Base-by-base conservation (phyloP, 2,329 filamentous ascomycete genomes). In the Cladophialophora bantiana region DNA sequence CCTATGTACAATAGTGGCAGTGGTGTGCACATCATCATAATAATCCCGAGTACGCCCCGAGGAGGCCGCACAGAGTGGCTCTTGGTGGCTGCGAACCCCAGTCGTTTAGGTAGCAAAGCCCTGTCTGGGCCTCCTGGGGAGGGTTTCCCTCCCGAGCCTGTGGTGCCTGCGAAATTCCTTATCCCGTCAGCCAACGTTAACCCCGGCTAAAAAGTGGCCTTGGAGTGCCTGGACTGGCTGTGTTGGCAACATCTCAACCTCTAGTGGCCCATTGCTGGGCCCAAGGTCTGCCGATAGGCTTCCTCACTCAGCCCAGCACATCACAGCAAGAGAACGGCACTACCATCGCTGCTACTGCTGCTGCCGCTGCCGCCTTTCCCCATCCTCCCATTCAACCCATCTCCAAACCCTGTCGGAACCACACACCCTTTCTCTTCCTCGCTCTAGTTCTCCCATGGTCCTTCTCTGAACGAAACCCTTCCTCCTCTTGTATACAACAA, bases 211-310 rank as follows among this genome's bases (percentile, higher is more conserved):
- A 13, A 20, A 34, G 18, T 42, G 34, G n/a, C 59, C 45, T 50
- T 20, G 59, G 59, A 53, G 48, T 61, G 59, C 48, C 59, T 61
- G 45, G 48, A 45, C 59, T 61, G 59, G 59, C 59, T 61, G 59
- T 54, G 59, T 54, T 61, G 59, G 59, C 59, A 61, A 36, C 20
- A 45, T 61, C 36, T 61, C 59, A 52, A 54, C 59, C 59, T 61
- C 59, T 53, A 45, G 36, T 54, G 59, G 7, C 45, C 59, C 26
- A 26, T 26, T 3, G 26, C 3, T 26, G 26, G 26, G 26, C 26
- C 59, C 52, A 61, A 34, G 38, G 34, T 40, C 12, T 61, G 20
- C 59, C 59, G 59, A 61, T 61, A 61, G 48, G 59, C 59, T 61
- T 54, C 48, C 45, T 53, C 45, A 42, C 36, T 61, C 59, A 53